Evolutionary conservation across 2,329 filamentous ascomycete species (phyloP).

Genomic region (Aureobasidium sp.): DNA sequence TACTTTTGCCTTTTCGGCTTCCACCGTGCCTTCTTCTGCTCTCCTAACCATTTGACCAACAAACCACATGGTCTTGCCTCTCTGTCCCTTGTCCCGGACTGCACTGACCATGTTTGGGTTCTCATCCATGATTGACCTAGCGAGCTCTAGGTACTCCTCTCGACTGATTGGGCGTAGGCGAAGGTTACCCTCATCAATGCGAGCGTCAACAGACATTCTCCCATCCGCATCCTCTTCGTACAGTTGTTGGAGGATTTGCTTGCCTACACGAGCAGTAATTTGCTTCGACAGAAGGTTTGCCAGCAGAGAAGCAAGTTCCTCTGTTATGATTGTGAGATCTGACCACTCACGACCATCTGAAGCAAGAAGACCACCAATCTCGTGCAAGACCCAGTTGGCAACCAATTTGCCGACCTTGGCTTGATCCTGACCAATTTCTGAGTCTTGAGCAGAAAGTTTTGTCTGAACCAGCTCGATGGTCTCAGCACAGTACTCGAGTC

Average conservation of each 20-base stretch:
- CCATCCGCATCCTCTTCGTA: conserved; percentile 39
- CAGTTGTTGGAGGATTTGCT: conserved; percentile 49
- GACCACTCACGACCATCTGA: conserved; percentile 34
- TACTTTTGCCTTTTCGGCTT: conserved; percentile 51
- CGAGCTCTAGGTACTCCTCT: conserved; percentile 50
- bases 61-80: conserved; percentile 61
- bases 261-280: conserved; percentile 51
- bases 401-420: conserved; percentile 41
- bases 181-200: conserved; percentile 52
- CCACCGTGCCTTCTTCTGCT: conserved; percentile 54
- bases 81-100: conserved; percentile 52
- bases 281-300: conserved; percentile 33
- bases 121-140: conserved; percentile 45
- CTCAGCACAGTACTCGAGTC: conserved; percentile 74
- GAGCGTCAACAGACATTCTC: conserved; percentile 39
- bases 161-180: conserved; percentile 48
- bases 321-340: conserved; percentile 32
- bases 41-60: conserved; percentile 61
- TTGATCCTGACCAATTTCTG: conserved; percentile 5
- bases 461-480: conserved; percentile 46
- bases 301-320: conserved; percentile 39
- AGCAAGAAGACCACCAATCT: conserved; percentile 43
- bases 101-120: conserved; percentile 53
- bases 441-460: conserved; percentile 1
- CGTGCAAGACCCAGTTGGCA: conserved; percentile 54